phyloP scores from a whole-genome alignment of 768 basidiomycete genomes.

The Auricularia heimuer region DNA sequence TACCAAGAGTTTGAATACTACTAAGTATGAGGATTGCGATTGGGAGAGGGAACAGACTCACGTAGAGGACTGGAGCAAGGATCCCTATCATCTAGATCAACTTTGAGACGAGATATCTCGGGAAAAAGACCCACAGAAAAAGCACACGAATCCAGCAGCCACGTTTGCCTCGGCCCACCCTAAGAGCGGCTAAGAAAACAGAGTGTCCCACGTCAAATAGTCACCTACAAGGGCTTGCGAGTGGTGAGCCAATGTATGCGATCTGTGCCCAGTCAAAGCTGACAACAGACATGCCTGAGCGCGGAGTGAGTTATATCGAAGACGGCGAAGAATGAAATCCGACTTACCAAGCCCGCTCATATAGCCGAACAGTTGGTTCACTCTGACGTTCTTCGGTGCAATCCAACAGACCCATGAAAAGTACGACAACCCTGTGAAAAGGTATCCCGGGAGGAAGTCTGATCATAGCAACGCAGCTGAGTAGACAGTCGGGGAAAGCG shows the following conservation, averaged over 20 bases:
- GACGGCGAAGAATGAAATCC: too few relatives aligned
- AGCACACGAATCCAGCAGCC: conserved; percentile 50
- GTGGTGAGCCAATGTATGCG: not conserved
- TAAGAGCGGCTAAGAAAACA: not conserved
- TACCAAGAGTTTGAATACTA: conserved; percentile 2
- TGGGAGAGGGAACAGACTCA: not conserved
- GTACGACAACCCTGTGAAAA: conserved; percentile 24
- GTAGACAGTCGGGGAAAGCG: not conserved
- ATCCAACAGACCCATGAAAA: conserved; percentile 32
- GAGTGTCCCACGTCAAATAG: too few relatives aligned
- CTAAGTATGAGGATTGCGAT: not conserved
- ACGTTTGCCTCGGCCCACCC: conserved; percentile 84
- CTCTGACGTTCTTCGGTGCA: conserved; percentile 25
- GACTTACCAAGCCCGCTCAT: too few relatives aligned
- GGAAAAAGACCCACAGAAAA: conserved; percentile 37
- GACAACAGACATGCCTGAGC: conserved; percentile 26
- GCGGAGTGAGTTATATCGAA: conserved; percentile 3
- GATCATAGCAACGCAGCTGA: too few relatives aligned
- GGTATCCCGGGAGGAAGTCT: conserved; percentile 19
- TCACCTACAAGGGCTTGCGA: not conserved
- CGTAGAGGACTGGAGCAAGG: conserved; percentile 43
- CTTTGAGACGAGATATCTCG: not conserved
- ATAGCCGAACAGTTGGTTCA: conserved; percentile 20
- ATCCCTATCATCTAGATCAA: conserved; percentile 26
- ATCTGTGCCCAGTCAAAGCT: conserved; percentile 31